Evolutionary conservation across 768 basidiomycete genomes (phyloP), one percentile per base, ranked within the genome.

Genomic region (Auricularia auricula-judae): DNA sequence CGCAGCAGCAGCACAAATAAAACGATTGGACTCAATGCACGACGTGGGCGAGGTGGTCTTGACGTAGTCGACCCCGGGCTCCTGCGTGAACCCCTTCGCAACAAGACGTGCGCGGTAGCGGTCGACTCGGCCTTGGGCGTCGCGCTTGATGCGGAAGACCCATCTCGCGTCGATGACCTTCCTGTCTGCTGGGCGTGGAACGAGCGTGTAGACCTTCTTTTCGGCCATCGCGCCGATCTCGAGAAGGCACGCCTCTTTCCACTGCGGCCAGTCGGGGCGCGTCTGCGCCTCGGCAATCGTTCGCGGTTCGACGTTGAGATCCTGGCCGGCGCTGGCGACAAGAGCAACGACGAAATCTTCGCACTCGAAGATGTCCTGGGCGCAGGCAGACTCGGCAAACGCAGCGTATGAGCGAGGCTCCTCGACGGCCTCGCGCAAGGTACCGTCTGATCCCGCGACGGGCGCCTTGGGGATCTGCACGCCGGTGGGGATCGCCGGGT

Each of bases 1-100:
- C 0, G 79, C 77, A 0, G 80, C 77, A 16, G 80, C 58, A 3
- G 78, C 74, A 1, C 82, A 69, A 8, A 76, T 34, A 0, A 70
- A 58, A 21, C 74, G 70, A 18, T 74, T 1, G 69, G 67, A 1
- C 66, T 65, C 33, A 69, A 65, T 65, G 10, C 70, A 74, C 3
- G 69, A 71, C 73, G 23, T 23, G 0, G 74, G 67, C 16, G 70
- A 71, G 0, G 72, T 73, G 16, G 71, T 51, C 47, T 62, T 53
- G 65, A 69, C 18, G 56, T 7, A 74, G 64, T 75, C 72, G 39
- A 68, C 29, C 11, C 74, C 71, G 2, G 61, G 63, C 1, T 73
- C 65, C 64, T 77, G 76, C 0, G 70, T 61, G 66, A 68, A 76
- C 0, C 78, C 76, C 29, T 71, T 68, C 1, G 76, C 73, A 23